Evolutionary conservation across 148 eudicot species (phyloP), one percentile per base, ranked within the genome.

Genomic region (Nepenthes gracilis): DNA sequence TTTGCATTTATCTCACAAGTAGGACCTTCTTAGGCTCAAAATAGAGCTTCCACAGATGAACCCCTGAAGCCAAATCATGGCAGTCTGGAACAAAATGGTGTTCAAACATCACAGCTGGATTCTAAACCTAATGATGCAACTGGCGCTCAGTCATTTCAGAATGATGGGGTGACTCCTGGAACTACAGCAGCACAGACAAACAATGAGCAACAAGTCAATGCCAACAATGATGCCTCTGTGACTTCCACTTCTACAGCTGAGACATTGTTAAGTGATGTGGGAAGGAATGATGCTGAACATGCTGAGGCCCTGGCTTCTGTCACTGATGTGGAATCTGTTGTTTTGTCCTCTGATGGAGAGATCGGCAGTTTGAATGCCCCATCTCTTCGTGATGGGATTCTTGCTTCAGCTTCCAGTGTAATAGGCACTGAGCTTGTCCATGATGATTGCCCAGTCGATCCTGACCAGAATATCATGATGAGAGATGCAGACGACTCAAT

Each of bases 11-110:
- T 73, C 74, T 83, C 70, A 83, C 67, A 38, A 62, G 36, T 69
- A 54, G 58, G 64, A 45, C 66, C 54, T 75, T 71, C 72, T 43
- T 74, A 79, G 83, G 77, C 80, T 65, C 81, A 75, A 73, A 86
- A 74, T 79, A 78, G 77, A 76, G 69, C 67, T 56, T 57, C 78
- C 48, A 64, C 73, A 32, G 75, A 64, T 60, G 86, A 75, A 69
- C 61, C 63, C 43, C 35, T 64, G 65, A 59, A 65, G 64, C 48
- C 67, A 62, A 35, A 47, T 54, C 78, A 78, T 54, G 65, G 53
- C 54, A 68, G 65, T 57, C 63, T 52, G 58, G 78, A 78, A 48
- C 70, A 80, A 60, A 70, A 70, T 62, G 72, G 62, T 66, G 58
- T 68, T 56, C 84, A 65, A 54, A 68, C 76, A 58, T 56, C 73